These are phyloP conservation scores for Coleophoma cylindrospora DNA, from an alignment of 2,329 filamentous ascomycete genomes.

Conservation along the genomic window DNA sequence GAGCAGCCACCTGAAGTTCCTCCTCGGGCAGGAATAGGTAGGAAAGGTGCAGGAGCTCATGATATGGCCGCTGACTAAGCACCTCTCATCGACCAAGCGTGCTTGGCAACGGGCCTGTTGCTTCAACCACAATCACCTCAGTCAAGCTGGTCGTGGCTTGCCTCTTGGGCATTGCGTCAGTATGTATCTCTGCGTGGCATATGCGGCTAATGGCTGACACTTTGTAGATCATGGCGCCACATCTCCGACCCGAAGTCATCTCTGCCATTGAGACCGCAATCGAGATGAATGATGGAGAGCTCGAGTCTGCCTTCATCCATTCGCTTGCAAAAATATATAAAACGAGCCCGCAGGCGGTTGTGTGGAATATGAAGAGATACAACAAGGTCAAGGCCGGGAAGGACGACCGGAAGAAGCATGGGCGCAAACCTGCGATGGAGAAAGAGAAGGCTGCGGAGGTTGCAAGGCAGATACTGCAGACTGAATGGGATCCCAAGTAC, in stretches of 20 bases:
- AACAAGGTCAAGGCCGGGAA: constrained; percentile 5
- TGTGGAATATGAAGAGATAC: constrained; percentile 7
- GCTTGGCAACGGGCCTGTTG: too few relatives aligned
- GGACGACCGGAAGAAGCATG: constrained; percentile 4
- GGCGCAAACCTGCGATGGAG: constrained; percentile 4
- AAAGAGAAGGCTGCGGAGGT: constrained; percentile 6
- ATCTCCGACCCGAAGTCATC: constrained; percentile 3
- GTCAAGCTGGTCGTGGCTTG: too few relatives aligned
- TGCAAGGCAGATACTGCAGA: background rate
- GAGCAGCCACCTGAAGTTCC: too few relatives aligned
- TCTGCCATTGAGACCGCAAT: constrained; percentile 6
- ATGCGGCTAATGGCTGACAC: too few relatives aligned
- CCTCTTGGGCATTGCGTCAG: too few relatives aligned
- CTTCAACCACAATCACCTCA: too few relatives aligned
- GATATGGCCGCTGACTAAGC: too few relatives aligned
- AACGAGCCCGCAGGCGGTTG: constrained; percentile 6
- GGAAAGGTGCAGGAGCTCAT: too few relatives aligned
- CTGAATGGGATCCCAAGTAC: background rate
- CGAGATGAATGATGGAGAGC: constrained; percentile 3
- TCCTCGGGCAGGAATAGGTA: too few relatives aligned
- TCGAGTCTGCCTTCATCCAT: constrained; percentile 8
- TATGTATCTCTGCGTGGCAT: too few relatives aligned
- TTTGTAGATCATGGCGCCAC: background rate
- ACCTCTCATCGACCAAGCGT: too few relatives aligned
- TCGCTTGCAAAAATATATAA: constrained; percentile 7